Base-by-base conservation (phyloP, 2,329 filamentous ascomycete species). In the Aspergillus spinulosporus region DNA sequence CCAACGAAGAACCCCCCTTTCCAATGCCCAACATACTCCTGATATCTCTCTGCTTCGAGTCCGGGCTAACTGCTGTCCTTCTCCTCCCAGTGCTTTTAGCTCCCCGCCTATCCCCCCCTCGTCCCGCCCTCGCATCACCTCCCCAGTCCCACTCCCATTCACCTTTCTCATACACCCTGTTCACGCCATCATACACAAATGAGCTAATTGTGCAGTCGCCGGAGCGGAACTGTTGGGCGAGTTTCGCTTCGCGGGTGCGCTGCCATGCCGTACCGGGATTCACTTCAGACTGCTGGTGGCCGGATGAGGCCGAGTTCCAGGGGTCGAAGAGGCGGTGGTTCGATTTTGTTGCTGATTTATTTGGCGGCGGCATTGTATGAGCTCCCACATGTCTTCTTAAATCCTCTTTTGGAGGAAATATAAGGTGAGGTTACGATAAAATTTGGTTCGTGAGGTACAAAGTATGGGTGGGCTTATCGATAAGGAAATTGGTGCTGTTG, bases 211-310 rank as follows among this genome's bases (percentile, higher is more conserved):
- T 82, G 12, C 88, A 88, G 50, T 86, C 79, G 56, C 77, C 78
- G 83, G 48, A 86, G 21, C 77, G 75, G 70, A 90, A 90, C 71
- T 95, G 91, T 66, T 80, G 79, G 46, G 81, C 79, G 39, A 96
- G 79, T 74, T 93, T 94, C 52, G 79, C 73, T 44, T 80, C 83
- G 42, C 90, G 84, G 11, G 85, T 88, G 49, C 85, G 80, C 26
- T 89, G 85, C 90, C 91, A 95, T 68, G 84, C 81, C 62, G 77
- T 85, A 64, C 80, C 82, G 26, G 82, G 82, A 1, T 84, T 82
- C 1, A 88, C 80, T 3, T 93, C 88, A 43, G 89, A 84, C 42
- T 85, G 82, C 73, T 96, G 92, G 70, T 96, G 90, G 45, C 90
- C 90, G 0, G 88, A 87, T 4, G 87, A 85, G 9, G 85, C 84